These are phyloP conservation scores for Albugo laibachii DNA, from an alignment of 352 stramenopile species.

Conservation along the genomic window DNA sequence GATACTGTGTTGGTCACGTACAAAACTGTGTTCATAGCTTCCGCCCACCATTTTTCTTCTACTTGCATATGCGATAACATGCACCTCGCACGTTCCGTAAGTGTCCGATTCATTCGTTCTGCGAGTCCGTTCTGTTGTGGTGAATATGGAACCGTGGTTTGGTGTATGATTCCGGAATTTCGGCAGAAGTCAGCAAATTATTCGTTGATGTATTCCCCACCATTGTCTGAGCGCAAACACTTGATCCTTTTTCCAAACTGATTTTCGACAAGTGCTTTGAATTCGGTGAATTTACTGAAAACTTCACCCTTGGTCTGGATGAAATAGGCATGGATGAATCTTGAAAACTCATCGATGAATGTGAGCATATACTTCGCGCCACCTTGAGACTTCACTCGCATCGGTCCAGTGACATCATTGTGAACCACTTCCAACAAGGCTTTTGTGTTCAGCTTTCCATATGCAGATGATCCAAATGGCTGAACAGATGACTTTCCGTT, in stretches of 20 bases:
- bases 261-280: conserved; percentile 7
- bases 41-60: neutral
- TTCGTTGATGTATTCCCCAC: conserved; percentile 8
- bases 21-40: too few species aligned
- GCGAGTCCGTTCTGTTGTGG: conserved; percentile 10
- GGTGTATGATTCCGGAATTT: too few species aligned
- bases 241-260: conserved; percentile 10
- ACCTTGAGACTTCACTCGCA: neutral
- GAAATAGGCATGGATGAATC: conserved; percentile 8
- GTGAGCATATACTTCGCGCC: conserved; percentile 4
- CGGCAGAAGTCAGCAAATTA: too few species aligned
- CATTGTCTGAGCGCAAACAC: conserved; percentile 15
- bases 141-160: conserved; percentile 6
- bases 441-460: neutral
- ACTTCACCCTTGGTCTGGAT: conserved; percentile 11
- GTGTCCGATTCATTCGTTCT: conserved; percentile 9
- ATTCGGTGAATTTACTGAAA: conserved; percentile 3
- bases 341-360: conserved; percentile 10
- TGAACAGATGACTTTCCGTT: neutral
- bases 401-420: neutral
- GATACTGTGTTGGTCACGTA: too few species aligned
- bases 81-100: conserved; percentile 5
- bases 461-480: neutral
- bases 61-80: conserved; percentile 7
- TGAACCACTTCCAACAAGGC: neutral